These are phyloP conservation scores for Nosema muscidifuracis DNA, from an alignment of 371 early-diverging fungal species.

Conservation along the genomic window DNA sequence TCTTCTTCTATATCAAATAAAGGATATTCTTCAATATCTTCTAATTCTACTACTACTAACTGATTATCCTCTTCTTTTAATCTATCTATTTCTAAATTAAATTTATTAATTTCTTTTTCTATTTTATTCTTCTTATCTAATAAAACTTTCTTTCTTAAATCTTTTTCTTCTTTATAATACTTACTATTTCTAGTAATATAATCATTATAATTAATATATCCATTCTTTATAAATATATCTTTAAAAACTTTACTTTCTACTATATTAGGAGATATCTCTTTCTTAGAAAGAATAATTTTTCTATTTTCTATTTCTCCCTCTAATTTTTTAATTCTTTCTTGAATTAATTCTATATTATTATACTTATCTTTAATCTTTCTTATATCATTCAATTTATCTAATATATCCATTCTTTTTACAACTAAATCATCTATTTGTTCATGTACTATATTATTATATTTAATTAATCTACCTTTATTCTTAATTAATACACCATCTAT, in stretches of 20 bases:
- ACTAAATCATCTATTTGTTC: background rate
- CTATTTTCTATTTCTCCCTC: background rate
- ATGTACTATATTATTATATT: background rate
- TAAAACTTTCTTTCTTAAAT: background rate
- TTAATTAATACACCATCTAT: background rate
- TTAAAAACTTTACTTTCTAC: constrained; percentile 5
- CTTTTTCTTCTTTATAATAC: background rate
- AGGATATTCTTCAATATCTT: no score
- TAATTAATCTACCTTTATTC: constrained; percentile 1
- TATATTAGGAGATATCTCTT: no score
- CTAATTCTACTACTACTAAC: background rate
- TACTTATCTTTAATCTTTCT: background rate
- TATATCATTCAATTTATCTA: background rate
- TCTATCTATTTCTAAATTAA: constrained; percentile 3
- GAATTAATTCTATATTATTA: background rate
- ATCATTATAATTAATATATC: constrained; percentile 8
- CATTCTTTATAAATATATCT: constrained; percentile 7
- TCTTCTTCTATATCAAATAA: background rate
- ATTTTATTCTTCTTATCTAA: background rate
- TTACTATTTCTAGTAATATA: background rate
- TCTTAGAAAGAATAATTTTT: background rate
- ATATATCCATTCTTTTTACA: background rate
- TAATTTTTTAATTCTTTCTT: background rate
- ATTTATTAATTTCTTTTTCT: constrained; percentile 4
- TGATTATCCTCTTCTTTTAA: background rate